A percentile compares a stretch with the other conserved stretches of the same genome.
Conservation (phyloP, 805 yeast genomes). For the Myxozyma neotropica region DNA sequence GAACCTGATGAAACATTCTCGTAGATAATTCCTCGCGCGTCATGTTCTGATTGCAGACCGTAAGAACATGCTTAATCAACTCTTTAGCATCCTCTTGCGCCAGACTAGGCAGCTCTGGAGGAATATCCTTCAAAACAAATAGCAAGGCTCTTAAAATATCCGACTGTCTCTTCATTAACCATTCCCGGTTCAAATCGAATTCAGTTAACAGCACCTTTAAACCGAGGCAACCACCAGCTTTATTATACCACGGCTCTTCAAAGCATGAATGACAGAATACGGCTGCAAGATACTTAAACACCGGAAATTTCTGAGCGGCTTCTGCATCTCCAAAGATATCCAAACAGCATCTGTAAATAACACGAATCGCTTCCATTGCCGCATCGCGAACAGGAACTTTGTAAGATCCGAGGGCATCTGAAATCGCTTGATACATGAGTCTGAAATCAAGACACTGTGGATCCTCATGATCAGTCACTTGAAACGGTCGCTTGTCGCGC, state of each 20-base stretch:
- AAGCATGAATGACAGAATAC: conserved; percentile 89
- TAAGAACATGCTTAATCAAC: conserved; percentile 64
- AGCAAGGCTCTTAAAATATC: conserved; percentile 85
- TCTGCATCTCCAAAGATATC: conserved; percentile 68
- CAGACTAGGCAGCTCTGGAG: conserved; percentile 79
- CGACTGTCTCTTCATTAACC: conserved; percentile 76
- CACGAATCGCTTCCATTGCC: conserved; percentile 67
- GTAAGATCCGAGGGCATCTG: conserved; percentile 78
- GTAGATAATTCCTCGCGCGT: conserved; percentile 65
- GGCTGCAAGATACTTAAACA: conserved; percentile 73
- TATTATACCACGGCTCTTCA: conserved; percentile 81
- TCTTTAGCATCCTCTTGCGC: conserved; percentile 73
- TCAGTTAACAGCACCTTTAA: conserved; percentile 71
- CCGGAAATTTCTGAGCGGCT: conserved; percentile 69
- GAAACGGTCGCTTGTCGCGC: conserved; percentile 63
- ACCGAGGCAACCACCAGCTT: conserved; percentile 88
- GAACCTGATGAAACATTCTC: conserved; percentile 75
- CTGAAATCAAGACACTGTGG: conserved; percentile 66
- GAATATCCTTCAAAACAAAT: conserved; percentile 87
- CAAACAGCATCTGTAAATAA: conserved; percentile 62
- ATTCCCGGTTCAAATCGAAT: conserved; percentile 63
- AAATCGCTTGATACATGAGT: conserved; percentile 71
- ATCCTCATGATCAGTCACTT: conserved; percentile 80
- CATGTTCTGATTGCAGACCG: conserved; percentile 64
- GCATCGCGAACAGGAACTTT: conserved; percentile 66